Base-by-base conservation (phyloP, 768 basidiomycete genomes). In the Phaffia australis region DNA sequence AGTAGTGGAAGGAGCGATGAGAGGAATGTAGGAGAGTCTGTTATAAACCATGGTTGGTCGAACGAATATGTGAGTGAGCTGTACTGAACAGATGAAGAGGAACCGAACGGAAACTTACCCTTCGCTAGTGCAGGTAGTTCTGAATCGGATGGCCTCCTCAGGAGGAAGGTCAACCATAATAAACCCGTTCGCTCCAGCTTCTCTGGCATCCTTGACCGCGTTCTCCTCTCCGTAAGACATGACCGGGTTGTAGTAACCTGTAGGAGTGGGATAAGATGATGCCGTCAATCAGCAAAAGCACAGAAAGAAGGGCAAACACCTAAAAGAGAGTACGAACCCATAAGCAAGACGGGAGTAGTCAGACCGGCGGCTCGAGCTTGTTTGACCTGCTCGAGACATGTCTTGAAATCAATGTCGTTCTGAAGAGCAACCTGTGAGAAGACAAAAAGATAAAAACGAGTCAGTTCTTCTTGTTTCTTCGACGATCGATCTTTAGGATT, bases 111-210 rank as follows among this genome's bases (percentile, higher is more conserved):
- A 46, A 23, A 81, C 88, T 72, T 73, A 95, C 94, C 84, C 83
- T 48, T 85, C 81, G 68, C 81, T 83, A 21, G 82, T 81, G 76
- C 95, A 98, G 74, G 93, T 89, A 71, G 86, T 83, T 49, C 93
- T 83, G 81, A 99, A 98, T 29, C 81, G 78, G 69, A 93, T 78
- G 35, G 95, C 93, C 76, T 99, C 95, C 77, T 97, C 93, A 18
- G 95, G 95, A 46, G 95, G 95, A 32, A 98, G 84, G 75, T 99
- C 95, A 29, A 98, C 93, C 78, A 99, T 84, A 71, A 98, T 93
- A 74, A 92, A 99, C 1, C 95, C 95, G 75, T 94, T 98, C 0
- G 90, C 95, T 19, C 94, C 94, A 21, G 90, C 91, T 65, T 85
- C 85, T 56, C 79, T 81, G 1, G 92, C 93, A 74, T 95, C 93